Base-by-base conservation (phyloP, 2,329 filamentous ascomycete genomes). In the Talaromyces albobiverticillius region DNA sequence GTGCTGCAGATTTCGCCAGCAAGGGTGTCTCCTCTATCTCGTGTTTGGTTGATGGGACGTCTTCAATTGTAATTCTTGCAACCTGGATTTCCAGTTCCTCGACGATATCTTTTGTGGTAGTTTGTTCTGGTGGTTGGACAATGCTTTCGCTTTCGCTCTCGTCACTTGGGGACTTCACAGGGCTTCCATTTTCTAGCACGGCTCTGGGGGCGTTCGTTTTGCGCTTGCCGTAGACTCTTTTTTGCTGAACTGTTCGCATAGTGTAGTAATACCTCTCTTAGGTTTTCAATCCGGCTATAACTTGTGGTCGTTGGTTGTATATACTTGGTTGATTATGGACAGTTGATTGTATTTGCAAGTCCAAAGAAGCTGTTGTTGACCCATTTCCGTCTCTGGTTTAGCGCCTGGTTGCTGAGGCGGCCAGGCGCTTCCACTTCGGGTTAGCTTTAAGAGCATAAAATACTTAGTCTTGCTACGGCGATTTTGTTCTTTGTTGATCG, bases 51-150 rank as follows among this genome's bases (percentile, higher is more conserved):
- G 41, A 7, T 4, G 2, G 9, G 16, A 20, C 31, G 14, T 55
- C 48, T 29, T 53, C 34, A 32, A 71, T 62, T 9, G 47, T 62
- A 14, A 71, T 58, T 29, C 59, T 53, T 10, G 67, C 65, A 46
- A 71, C 25, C 51, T 66, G 68, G 3, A 52, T 41, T 52, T 65
- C 53, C 14, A 58, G 36, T 16, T 55, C 45, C 20, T 45, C 31
- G 4, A 53, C 57, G 9, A 66, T 59, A 5, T 46, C 54, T 34
- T 68, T 62, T 26, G 69, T 55, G 1, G 54, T 43, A 26, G 61
- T 58, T 22, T 57, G 42, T 31, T 57, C 14, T 11, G 29, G 31
- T 4, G 7, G 29, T n/a, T 49, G 29, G 16, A 23, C 50, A 36
- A 47, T n/a, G 16, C 36, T 34, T n/a, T 13, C 3, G 25, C 9